Evolutionary conservation across 257 asterid species (phyloP).

Genomic region (Nemophila menziesii): DNA sequence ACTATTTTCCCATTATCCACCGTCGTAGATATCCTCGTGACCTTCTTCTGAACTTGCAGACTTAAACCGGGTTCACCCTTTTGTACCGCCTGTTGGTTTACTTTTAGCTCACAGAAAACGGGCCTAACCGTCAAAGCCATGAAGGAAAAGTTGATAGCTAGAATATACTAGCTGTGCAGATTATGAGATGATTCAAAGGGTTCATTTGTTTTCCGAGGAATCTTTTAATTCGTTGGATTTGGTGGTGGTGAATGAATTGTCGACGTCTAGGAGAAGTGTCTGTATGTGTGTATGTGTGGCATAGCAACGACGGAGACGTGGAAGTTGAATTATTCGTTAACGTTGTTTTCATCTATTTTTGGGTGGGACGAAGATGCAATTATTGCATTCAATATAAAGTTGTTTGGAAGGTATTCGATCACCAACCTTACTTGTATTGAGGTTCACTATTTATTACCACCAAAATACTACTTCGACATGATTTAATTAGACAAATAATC

Average conservation of each 20-base stretch:
- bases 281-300: conserved; percentile 18
- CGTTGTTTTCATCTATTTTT: conserved; percentile 26
- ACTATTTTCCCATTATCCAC: conserved; percentile 37
- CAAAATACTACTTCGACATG: too few species aligned
- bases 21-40: conserved; percentile 15
- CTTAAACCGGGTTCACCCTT: conserved; percentile 3
- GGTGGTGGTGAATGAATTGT: conserved; percentile 36
- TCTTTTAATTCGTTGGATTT: not conserved
- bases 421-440: too few species aligned
- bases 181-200: conserved; percentile 10
- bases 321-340: conserved; percentile 28
- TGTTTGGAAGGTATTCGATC: too few species aligned
- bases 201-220: not conserved
- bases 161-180: not conserved
- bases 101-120: conserved; percentile 30
- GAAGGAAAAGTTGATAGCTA: not conserved
- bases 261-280: conserved; percentile 31
- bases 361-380: not conserved
- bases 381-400: too few species aligned
- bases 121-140: conserved; percentile 50
- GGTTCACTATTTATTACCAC: too few species aligned
- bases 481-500: too few species aligned
- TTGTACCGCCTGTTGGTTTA: conserved; percentile 19
- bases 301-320: conserved; percentile 31
- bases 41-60: conserved; percentile 26